Evolutionary conservation across 305 asterid species (phyloP), one percentile per base, ranked within the genome.

Genomic region (Galium porrigens): DNA sequence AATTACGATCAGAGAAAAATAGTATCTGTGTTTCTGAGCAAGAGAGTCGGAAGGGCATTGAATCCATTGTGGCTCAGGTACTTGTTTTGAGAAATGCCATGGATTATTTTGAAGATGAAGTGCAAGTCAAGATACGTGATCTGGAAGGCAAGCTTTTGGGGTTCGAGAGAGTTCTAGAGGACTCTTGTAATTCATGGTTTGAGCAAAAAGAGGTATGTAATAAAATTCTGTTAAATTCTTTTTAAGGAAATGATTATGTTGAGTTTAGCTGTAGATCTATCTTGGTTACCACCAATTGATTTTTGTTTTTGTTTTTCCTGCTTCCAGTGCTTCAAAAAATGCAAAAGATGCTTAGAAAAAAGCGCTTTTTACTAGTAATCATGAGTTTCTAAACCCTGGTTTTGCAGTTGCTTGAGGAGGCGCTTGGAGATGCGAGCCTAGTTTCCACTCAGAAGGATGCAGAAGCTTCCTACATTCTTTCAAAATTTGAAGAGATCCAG

Each of bases 401-500:
- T 34, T 46, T 61, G 69, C 94, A 94, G 99, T 72, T 86, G 67
- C 79, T 87, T 68, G 96, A 81, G 76, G 83, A 76, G 53, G 97
- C 90, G 77, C 86, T 90, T 67, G 82, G 79, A 68, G 90, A 88
- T 63, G 96, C 99, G n/a, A 85, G 76, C 78, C 78, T 81, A 66
- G 75, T 75, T 74, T 90, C 90, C 53, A 73, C 86, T 29, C 94
- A 90, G 86, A 87, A 90, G 84, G 73, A 84, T 70, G 84, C 90
- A 41, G 99, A 94, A 78, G 94, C 96, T 44, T 78, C 88, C 48
- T 87, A 90, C 69, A 56, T 87, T 76, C 83, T 89, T 69, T 86
- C 84, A 67, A 94, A 94, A 81, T 90, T 87, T 73, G 95, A 78
- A 79, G 99, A 90, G 83, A 85, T 83, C 67, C 99, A 86, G 76